A percentile compares a stretch with the other conserved stretches of the same genome.
phyloP scores from a whole-genome alignment of 163 green algal genomes.

The Chlorella variabilis region DNA sequence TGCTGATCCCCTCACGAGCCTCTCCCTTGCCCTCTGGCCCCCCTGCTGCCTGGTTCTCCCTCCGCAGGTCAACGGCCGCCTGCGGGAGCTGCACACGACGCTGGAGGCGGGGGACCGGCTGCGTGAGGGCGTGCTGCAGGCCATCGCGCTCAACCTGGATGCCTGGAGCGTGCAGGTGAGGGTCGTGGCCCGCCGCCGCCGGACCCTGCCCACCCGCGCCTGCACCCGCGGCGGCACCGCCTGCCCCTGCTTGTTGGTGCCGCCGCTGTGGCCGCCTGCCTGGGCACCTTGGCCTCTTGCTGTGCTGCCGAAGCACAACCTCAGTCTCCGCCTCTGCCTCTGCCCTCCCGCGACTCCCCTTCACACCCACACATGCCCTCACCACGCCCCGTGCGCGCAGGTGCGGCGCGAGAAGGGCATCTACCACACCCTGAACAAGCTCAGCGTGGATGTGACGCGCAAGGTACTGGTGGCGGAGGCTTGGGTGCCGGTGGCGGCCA shows the following conservation, averaged over 20 bases:
- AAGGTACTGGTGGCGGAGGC: constrained; percentile 97
- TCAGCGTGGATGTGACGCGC: constrained; percentile 92
- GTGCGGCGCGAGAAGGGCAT: constrained; percentile 93
- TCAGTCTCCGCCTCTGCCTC: neutral
- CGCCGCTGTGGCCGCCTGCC: too few relatives aligned
- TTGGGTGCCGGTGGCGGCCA: constrained; percentile 85
- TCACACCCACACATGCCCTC: neutral
- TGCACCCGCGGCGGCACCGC: too few relatives aligned
- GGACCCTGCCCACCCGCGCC: too few relatives aligned
- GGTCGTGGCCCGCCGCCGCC: too few relatives aligned
- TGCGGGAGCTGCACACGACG: constrained; percentile 93
- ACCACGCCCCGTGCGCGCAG: constrained; percentile 42
- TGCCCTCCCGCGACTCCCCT: neutral
- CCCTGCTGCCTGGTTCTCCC: constrained; percentile 5
- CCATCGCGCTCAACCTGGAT: constrained; percentile 70
- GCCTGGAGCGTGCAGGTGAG: constrained; percentile 51
- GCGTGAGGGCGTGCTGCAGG: constrained; percentile 81
- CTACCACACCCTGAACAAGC: constrained; percentile 99
- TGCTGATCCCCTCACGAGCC: too few relatives aligned
- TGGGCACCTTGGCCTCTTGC: too few relatives aligned
- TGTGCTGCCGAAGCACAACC: too few relatives aligned
- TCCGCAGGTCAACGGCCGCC: constrained; percentile 81
- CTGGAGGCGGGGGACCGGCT: constrained; percentile 87
- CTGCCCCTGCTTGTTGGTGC: too few relatives aligned
- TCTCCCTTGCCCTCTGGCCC: neutral